These are phyloP conservation scores for Aureoboletus auriporus DNA, from an alignment of 768 basidiomycete species.

Conservation along the genomic window DNA sequence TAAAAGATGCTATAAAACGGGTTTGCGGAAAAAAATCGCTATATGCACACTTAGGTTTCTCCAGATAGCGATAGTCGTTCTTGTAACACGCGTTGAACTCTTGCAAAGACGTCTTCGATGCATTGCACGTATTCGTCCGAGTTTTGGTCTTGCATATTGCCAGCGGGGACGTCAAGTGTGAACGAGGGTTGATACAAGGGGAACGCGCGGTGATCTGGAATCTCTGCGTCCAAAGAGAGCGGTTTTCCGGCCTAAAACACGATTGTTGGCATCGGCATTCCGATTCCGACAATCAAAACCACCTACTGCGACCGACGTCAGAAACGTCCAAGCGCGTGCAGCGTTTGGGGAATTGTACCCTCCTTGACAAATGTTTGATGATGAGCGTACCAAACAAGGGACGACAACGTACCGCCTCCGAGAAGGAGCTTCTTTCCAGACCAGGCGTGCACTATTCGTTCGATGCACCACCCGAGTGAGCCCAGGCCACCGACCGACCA, in stretches of 20 bases:
- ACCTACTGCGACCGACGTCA: slow-evolving; percentile 74
- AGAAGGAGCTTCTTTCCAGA: slow-evolving; percentile 61
- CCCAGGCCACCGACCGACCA: slow-evolving; percentile 59
- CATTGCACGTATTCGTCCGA: slow-evolving; percentile 48
- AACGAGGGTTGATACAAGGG: slow-evolving; percentile 78
- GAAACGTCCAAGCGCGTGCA: slow-evolving; percentile 81
- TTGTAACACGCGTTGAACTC: slow-evolving; percentile 25
- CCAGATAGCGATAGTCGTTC: slow-evolving; percentile 9
- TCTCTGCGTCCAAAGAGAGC: slow-evolving; percentile 54
- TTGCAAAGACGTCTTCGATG: slow-evolving; percentile 40
- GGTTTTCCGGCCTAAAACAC: slow-evolving; percentile 47
- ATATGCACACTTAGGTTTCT: no score
- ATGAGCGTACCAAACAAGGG: not conserved
- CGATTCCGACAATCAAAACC: not conserved
- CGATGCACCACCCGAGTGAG: slow-evolving; percentile 67
- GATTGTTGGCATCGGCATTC: not conserved
- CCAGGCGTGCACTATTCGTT: slow-evolving; percentile 51
- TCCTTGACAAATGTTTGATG: slow-evolving; percentile 39
- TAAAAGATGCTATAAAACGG: not conserved
- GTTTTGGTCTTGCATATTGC: slow-evolving; percentile 75
- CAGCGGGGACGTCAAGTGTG: slow-evolving; percentile 68
- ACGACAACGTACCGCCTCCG: slow-evolving; percentile 56
- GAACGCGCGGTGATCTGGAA: slow-evolving; percentile 75
- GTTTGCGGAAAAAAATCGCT: not conserved
- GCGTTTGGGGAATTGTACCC: slow-evolving; percentile 84